Conservation (phyloP, 2,329 filamentous ascomycete genomes). For the Arachnomyces sp. region DNA sequence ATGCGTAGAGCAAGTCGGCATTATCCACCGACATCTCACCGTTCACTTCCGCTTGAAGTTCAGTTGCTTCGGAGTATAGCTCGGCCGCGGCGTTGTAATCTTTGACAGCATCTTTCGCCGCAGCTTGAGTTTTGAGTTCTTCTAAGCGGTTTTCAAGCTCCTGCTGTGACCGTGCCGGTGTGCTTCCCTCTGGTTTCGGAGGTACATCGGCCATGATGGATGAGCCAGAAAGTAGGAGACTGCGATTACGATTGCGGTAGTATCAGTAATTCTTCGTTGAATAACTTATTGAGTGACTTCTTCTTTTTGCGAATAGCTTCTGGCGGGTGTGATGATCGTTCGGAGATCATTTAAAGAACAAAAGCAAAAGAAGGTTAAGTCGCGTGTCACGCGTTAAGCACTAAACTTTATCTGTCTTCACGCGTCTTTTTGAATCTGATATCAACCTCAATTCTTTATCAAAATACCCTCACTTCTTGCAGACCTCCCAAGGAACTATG, state of each 20-base stretch:
- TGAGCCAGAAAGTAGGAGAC: background rate
- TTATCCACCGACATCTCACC: constrained; percentile 88
- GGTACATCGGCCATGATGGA: constrained; percentile 20
- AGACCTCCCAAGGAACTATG: no score
- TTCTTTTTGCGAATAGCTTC: no score
- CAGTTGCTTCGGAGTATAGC: constrained; percentile 78
- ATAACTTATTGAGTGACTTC: no score
- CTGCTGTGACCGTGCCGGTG: constrained; percentile 15
- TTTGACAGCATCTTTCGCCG: constrained; percentile 79
- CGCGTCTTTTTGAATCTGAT: no score
- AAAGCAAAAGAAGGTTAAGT: no score
- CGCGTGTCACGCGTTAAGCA: no score
- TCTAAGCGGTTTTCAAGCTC: constrained; percentile 58
- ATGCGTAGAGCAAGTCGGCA: constrained; percentile 87
- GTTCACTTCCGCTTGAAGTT: constrained; percentile 83
- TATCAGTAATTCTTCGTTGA: constrained; percentile 13
- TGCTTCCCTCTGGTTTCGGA: constrained; percentile 11
- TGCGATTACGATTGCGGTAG: constrained; percentile 18
- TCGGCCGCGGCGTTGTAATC: constrained; percentile 82
- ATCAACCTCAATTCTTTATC: no score
- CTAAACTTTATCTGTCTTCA: no score
- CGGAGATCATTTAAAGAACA: no score
- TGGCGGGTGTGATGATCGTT: no score
- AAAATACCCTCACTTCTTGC: no score
- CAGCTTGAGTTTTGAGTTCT: constrained; percentile 72